Conservation (phyloP, 1,139 yeast species). For the Taiozyma sp. region DNA sequence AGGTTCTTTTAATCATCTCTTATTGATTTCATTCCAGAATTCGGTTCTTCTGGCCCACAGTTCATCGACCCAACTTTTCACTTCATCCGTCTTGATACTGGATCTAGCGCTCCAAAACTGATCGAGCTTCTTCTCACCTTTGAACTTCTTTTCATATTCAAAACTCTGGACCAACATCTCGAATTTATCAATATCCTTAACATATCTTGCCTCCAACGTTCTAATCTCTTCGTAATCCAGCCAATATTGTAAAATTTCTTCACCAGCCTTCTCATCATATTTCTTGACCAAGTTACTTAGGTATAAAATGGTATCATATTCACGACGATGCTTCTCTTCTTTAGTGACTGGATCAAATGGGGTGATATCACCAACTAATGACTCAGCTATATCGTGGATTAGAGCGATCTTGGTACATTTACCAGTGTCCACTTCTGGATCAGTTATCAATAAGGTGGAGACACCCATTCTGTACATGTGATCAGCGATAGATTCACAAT, state of each 20-base stretch:
- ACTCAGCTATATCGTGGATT: constrained; percentile 92
- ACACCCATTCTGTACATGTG: constrained; percentile 97
- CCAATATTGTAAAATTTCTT: constrained; percentile 73
- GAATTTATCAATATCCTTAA: constrained; percentile 90
- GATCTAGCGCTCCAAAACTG: constrained; percentile 65
- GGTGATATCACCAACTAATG: constrained; percentile 91
- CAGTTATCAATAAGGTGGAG: constrained; percentile 68
- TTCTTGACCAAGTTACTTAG: constrained; percentile 55
- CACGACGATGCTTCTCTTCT: constrained; percentile 75
- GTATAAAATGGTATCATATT: constrained; percentile 65
- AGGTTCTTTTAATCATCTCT: background rate
- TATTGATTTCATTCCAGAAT: constrained; percentile 29
- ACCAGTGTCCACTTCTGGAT: constrained; percentile 37
- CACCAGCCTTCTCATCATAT: constrained; percentile 58
- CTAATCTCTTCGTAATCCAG: constrained; percentile 84
- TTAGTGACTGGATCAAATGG: constrained; percentile 75
- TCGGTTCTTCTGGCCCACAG: constrained; percentile 51
- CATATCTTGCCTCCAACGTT: constrained; percentile 78
- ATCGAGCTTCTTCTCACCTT: constrained; percentile 50
- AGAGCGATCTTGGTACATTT: constrained; percentile 82
- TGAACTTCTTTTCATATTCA: constrained; percentile 73
- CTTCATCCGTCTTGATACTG: constrained; percentile 67
- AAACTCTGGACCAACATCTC: constrained; percentile 88
- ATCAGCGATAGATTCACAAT: constrained; percentile 75
- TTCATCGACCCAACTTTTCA: constrained; percentile 65